These are phyloP conservation scores for Pleurotus platypus DNA, from an alignment of 768 basidiomycete genomes.

Conservation along the genomic window DNA sequence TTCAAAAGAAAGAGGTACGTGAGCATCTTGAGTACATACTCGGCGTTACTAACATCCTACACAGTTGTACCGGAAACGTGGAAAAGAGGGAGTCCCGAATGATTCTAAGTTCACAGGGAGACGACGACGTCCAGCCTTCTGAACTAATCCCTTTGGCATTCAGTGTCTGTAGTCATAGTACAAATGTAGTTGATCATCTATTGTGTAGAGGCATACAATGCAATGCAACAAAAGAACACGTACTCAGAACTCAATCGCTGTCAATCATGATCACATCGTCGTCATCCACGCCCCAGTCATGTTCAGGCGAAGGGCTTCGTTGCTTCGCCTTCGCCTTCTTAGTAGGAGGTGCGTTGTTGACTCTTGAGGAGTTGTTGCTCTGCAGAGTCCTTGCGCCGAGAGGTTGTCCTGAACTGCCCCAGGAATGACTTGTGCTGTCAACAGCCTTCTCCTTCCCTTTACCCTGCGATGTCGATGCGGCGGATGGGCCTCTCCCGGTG, in stretches of 20 bases:
- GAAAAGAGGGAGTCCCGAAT: constrained; percentile 79
- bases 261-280: constrained; percentile 84
- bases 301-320: constrained; percentile 59
- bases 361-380: constrained; percentile 21
- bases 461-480: constrained; percentile 31
- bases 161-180: constrained; percentile 4
- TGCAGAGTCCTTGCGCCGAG: constrained; percentile 35
- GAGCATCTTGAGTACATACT: background rate
- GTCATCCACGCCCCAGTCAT: constrained; percentile 79
- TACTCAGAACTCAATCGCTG: constrained; percentile 51
- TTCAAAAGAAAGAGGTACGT: constrained; percentile 94
- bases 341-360: background rate
- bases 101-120: constrained; percentile 93
- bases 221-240: constrained; percentile 11
- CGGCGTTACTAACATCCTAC: background rate
- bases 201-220: background rate
- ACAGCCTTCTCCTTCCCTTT: constrained; percentile 53
- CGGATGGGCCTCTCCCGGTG: constrained; percentile 42
- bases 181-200: constrained; percentile 6
- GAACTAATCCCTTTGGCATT: constrained; percentile 19
- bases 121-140: constrained; percentile 80
- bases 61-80: constrained; percentile 79
- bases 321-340: constrained; percentile 34
- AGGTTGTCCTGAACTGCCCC: constrained; percentile 48
- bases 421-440: constrained; percentile 27